phyloP scores from a whole-genome alignment of 805 yeast species.

The Candida sakaeoensis region DNA sequence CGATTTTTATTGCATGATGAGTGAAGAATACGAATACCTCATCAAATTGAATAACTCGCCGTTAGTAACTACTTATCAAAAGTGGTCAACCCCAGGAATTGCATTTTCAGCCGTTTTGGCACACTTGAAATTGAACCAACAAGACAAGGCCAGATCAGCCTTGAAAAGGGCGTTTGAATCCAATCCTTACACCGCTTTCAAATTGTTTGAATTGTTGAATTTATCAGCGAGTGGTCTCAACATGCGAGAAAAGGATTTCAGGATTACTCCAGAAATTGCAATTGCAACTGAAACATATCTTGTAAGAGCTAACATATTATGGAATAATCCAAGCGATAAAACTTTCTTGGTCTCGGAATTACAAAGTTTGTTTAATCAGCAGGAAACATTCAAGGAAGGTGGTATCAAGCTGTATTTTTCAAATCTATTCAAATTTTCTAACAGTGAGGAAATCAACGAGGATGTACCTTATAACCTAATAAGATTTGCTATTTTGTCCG shows the following conservation, averaged over 20 bases:
- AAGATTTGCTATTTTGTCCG: constrained; percentile 66
- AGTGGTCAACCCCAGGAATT: constrained; percentile 73
- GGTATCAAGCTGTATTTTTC: constrained; percentile 6
- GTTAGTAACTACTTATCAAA: constrained; percentile 50
- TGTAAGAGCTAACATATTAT: constrained; percentile 50
- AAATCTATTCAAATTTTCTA: constrained; percentile 8
- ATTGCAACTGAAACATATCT: constrained; percentile 56
- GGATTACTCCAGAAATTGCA: constrained; percentile 26
- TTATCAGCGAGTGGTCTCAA: constrained; percentile 14
- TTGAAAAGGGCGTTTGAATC: constrained; percentile 48
- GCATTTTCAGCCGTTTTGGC: constrained; percentile 66
- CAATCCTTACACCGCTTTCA: constrained; percentile 57
- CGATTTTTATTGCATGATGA: constrained; percentile 69
- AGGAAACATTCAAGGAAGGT: constrained; percentile 2
- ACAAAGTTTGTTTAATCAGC: constrained; percentile 15
- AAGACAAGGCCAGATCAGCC: constrained; percentile 43
- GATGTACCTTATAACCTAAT: constrained; percentile 59
- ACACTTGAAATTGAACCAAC: constrained; percentile 41
- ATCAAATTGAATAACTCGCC: constrained; percentile 56
- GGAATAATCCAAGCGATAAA: constrained; percentile 48
- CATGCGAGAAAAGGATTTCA: constrained; percentile 19
- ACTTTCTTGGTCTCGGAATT: constrained; percentile 48
- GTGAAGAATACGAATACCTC: constrained; percentile 62
- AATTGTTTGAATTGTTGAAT: constrained; percentile 49
- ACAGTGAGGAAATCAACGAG: constrained; percentile 4